These are phyloP conservation scores for Acanthamoeba lugdunensis DNA, from an alignment of 208 protist species.

Conservation along the genomic window DNA sequence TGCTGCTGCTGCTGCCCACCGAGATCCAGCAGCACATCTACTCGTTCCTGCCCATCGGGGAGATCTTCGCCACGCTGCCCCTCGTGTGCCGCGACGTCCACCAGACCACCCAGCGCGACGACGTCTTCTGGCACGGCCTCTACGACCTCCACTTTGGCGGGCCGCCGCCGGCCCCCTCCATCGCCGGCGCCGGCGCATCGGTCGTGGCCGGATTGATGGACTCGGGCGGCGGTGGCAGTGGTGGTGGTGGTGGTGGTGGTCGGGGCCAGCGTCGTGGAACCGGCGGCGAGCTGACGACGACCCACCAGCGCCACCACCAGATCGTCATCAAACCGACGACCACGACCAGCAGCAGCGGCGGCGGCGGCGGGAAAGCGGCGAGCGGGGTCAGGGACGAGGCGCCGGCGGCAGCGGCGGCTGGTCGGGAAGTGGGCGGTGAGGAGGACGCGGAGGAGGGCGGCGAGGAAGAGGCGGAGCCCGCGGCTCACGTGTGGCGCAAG, in stretches of 20 bases:
- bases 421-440: background rate
- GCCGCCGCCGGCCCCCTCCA: background rate
- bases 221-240: no score
- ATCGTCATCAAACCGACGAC: no score
- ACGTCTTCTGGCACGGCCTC: constrained; percentile 46
- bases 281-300: no score
- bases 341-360: no score
- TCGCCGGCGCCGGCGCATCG: background rate
- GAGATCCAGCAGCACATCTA: constrained; percentile 57
- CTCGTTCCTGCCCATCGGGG: background rate
- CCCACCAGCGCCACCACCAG: no score
- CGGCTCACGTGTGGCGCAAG: background rate
- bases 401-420: background rate
- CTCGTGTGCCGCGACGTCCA: constrained; percentile 12
- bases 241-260: background rate
- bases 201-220: no score
- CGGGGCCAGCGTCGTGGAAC: no score
- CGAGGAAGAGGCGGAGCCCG: background rate
- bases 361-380: background rate
- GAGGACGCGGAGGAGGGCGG: background rate
- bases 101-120: background rate
- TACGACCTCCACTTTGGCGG: constrained; percentile 49
- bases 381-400: background rate
- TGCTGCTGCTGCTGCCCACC: constrained; percentile 7
- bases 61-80: background rate